Evolutionary conservation across 2,329 filamentous ascomycete genomes (phyloP).

Genomic region (Kalaharituber pfeilii): DNA sequence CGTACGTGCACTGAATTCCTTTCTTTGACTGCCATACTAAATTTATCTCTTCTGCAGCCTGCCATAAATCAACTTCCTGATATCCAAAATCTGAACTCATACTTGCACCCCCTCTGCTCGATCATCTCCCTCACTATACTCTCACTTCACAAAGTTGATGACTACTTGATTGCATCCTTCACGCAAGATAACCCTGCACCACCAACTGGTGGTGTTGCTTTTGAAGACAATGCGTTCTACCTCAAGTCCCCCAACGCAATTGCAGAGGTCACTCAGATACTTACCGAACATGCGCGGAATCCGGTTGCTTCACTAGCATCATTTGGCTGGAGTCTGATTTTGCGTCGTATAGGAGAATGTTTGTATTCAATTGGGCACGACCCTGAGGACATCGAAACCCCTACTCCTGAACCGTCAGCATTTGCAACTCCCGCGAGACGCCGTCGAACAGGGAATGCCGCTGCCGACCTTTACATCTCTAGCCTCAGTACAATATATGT

Average conservation of each 20-base stretch:
- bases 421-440: not conserved
- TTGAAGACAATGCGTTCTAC: constrained; percentile 15
- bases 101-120: constrained; percentile 16
- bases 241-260: constrained; percentile 17
- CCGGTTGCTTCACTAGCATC: constrained; percentile 15
- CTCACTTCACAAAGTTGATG: constrained; percentile 16
- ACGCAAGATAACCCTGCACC: constrained; percentile 6
- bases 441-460: not conserved
- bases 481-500: not conserved
- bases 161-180: constrained; percentile 15
- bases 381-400: not conserved
- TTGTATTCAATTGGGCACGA: not conserved
- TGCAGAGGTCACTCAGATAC: constrained; percentile 17
- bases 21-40: not conserved
- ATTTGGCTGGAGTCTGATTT: constrained; percentile 20
- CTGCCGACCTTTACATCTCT: not conserved
- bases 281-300: constrained; percentile 9
- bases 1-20: constrained; percentile 6
- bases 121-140: constrained; percentile 21
- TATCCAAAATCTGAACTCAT: constrained; percentile 16
- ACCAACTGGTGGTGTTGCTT: constrained; percentile 9
- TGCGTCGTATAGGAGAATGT: constrained; percentile 6
- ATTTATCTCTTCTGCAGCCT: constrained; percentile 8
- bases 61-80: constrained; percentile 16
- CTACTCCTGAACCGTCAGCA: not conserved